Evolutionary conservation across 371 early-diverging fungal species (phyloP).

Genomic region (Apophysomyces sp.): DNA sequence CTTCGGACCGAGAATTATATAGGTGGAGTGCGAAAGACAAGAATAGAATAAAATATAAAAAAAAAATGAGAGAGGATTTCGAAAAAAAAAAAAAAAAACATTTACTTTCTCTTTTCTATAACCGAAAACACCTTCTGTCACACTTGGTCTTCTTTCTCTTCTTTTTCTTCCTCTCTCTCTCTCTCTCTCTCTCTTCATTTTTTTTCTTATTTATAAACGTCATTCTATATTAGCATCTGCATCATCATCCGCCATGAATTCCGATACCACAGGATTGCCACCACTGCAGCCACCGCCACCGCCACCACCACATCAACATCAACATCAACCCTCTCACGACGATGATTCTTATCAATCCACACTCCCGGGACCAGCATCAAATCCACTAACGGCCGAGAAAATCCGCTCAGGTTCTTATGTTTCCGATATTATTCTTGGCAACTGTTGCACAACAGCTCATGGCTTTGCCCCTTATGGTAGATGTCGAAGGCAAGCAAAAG

Average conservation of each 20-base stretch:
- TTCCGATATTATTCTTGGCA: background rate
- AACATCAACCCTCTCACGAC: background rate
- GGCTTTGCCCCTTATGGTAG: background rate
- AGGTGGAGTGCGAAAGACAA: background rate
- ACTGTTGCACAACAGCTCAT: background rate
- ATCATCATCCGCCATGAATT: background rate
- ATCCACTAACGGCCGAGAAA: background rate
- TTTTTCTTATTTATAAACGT: background rate
- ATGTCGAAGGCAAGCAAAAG: slow-evolving; percentile 9
- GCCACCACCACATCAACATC: background rate
- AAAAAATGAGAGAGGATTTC: background rate
- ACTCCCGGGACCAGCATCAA: background rate
- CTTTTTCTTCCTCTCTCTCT: too few relatives aligned
- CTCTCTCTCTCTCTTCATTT: background rate
- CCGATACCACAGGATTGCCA: background rate
- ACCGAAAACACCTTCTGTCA: background rate
- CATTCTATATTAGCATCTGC: too few relatives aligned
- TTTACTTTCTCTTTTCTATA: background rate
- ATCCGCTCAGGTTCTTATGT: background rate
- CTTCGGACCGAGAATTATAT: background rate
- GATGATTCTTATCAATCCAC: background rate
- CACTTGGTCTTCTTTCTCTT: too few relatives aligned
- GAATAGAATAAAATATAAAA: background rate
- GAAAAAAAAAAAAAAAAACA: background rate
- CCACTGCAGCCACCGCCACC: background rate